Evolutionary conservation across 2,329 filamentous ascomycete genomes (phyloP), one percentile per base, ranked within the genome.

Genomic region (Drechslera avenae): DNA sequence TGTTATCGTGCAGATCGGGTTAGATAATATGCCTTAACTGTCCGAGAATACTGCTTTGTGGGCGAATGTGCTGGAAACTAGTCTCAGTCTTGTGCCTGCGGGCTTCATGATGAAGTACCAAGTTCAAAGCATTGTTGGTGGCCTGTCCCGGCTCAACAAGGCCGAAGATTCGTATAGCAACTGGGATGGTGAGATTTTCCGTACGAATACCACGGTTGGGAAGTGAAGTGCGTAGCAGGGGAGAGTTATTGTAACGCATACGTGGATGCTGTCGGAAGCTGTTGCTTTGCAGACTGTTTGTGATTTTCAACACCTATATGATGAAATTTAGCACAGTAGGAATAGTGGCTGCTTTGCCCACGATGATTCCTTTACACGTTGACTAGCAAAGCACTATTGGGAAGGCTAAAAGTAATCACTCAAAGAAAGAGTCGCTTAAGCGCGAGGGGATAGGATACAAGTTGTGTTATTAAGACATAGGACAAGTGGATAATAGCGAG

Each of bases 71-170:
- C 45, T 64, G 18, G 60, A 62, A 17, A 65, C 60, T 0, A 63
- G 65, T 23, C 52, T 65, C n/a, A 60, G 62, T 1, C 60, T 60
- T 1, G 50, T 64, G 14, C 49, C 41, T 17, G 62, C 64, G 9
- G 60, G 62, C 0, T 7, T 64, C 12, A 36, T 64, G n/a, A 54
- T 64, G 14, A 69, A 68, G 42, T 55, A 53, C 39, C 59, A 62
- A 40, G 59, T 21, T 6, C n/a, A n/a, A 2, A 31, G 13, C 13
- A 45, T 45, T 19, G 42, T 21, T 4, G 42, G 30, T 31, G 33
- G 42, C 2, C 17, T 45, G 7, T 45, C 33, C 33, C 33, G 42
- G 3, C 21, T 36, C 2, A 21, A 45, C 10, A 45, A 30, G 12
- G 13, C 14, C n/a, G 33, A 26, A 3, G 23, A 4, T 12, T 3